Conservation (phyloP, 345 rosid genomes). For the Gossypium herbaceum region DNA sequence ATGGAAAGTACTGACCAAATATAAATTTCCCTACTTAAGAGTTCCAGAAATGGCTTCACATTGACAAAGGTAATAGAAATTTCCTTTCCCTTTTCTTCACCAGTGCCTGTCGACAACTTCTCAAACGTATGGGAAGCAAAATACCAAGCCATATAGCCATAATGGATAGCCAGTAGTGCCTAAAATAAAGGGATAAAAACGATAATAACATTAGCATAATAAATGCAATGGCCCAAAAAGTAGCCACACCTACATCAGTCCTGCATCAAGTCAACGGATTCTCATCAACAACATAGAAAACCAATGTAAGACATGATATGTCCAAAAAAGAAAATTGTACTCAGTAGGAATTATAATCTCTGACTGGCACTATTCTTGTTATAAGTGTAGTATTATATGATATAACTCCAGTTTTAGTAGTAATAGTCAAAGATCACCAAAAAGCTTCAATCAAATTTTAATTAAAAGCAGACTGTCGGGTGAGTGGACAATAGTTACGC, state of each 20-base stretch:
- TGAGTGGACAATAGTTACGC: too few species aligned
- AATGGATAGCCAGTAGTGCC: constrained; percentile 34
- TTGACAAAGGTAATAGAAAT: constrained; percentile 41
- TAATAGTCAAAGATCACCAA: too few species aligned
- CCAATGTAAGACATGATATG: neutral
- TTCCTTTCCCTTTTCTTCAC: constrained; percentile 41
- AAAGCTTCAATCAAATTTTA: too few species aligned
- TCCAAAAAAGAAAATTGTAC: neutral
- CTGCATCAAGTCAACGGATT: constrained; percentile 28
- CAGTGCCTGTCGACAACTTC: constrained; percentile 37
- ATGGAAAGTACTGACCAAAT: too few species aligned
- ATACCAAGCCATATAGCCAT: constrained; percentile 29
- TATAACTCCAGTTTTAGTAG: too few species aligned
- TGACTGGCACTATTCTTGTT: neutral
- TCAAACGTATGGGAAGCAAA: constrained; percentile 33
- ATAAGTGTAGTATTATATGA: too few species aligned
- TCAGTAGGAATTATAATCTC: neutral
- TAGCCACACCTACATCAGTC: constrained; percentile 44
- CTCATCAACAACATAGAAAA: neutral
- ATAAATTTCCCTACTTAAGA: neutral
- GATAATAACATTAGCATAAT: constrained; percentile 33
- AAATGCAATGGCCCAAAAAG: constrained; percentile 36
- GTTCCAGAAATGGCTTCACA: constrained; percentile 21
- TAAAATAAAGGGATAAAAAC: constrained; percentile 23
- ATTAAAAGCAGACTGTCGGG: too few species aligned